A percentile compares a stretch with the other conserved stretches of the same genome.
phyloP scores from a whole-genome alignment of 106 monocot genomes.

The Allium sativum region DNA sequence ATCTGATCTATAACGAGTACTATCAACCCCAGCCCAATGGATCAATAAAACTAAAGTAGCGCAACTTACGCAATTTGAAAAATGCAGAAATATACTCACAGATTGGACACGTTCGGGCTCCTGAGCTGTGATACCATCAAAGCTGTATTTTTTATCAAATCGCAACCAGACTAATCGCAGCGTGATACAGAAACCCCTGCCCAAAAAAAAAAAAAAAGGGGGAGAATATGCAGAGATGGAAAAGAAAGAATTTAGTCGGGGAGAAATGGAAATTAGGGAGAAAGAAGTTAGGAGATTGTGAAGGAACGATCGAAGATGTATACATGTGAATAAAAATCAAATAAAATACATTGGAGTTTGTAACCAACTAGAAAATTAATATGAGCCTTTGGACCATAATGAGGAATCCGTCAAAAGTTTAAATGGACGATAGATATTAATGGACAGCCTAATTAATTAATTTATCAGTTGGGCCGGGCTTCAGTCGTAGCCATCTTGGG shows the following conservation, averaged over 20 bases:
- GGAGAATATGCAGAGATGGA: not conserved
- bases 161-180: not conserved
- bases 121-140: constrained; percentile 33
- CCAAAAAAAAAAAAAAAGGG: not conserved
- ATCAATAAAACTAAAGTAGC: not conserved
- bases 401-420: too few relatives aligned
- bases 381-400: too few relatives aligned
- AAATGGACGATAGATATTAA: too few relatives aligned
- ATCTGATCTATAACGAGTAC: not conserved
- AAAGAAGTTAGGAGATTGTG: not conserved
- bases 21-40: not conserved
- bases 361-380: too few relatives aligned
- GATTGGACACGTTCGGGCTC: constrained; percentile 32
- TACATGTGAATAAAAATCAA: not conserved
- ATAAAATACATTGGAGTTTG: not conserved
- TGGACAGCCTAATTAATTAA: too few relatives aligned
- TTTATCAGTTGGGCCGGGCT: too few relatives aligned
- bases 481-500: too few relatives aligned
- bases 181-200: not conserved
- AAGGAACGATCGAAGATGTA: not conserved
- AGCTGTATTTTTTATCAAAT: not conserved
- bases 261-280: not conserved
- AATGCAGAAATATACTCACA: constrained; percentile 21
- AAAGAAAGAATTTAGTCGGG: not conserved
- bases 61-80: not conserved